A percentile compares a stretch with the other conserved stretches of the same genome.
Evolutionary conservation across 257 asterid species (phyloP).

Genomic region (Verbena officinalis): DNA sequence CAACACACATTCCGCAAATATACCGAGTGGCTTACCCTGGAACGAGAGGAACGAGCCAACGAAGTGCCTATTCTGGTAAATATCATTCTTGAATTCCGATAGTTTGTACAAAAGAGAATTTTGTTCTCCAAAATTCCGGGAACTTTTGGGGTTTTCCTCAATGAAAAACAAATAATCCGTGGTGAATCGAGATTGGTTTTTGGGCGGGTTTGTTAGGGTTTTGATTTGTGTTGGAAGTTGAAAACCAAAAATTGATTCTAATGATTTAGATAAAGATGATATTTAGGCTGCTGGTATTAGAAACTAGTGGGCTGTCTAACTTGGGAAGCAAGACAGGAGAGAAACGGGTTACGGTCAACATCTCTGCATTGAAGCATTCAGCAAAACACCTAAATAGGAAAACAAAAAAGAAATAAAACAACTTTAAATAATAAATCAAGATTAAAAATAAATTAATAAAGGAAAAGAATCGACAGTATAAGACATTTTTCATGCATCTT

Average conservation of each 20-base stretch:
- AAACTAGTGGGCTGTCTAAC: slow-evolving; percentile 17
- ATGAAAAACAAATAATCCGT: neutral
- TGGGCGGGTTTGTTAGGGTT: neutral
- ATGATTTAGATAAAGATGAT: neutral
- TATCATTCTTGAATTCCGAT: slow-evolving; percentile 41
- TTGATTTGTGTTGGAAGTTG: neutral
- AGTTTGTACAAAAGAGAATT: neutral
- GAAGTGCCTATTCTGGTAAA: slow-evolving; percentile 60
- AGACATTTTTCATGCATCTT: no score
- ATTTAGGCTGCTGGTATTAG: neutral
- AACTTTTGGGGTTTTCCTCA: neutral
- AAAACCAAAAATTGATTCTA: neutral
- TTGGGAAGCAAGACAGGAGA: slow-evolving; percentile 34
- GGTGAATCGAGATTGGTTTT: neutral
- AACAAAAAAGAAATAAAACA: no score
- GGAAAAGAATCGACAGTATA: no score
- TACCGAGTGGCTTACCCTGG: slow-evolving; percentile 47
- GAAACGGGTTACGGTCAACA: slow-evolving; percentile 21
- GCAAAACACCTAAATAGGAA: no score
- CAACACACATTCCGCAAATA: neutral
- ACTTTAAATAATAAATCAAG: no score
- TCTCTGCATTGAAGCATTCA: no score
- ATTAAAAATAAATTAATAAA: no score
- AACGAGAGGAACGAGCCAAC: slow-evolving; percentile 53
- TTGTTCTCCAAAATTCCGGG: neutral